phyloP scores from a whole-genome alignment of 371 early-diverging fungal genomes.

The Mucor racemosus region DNA sequence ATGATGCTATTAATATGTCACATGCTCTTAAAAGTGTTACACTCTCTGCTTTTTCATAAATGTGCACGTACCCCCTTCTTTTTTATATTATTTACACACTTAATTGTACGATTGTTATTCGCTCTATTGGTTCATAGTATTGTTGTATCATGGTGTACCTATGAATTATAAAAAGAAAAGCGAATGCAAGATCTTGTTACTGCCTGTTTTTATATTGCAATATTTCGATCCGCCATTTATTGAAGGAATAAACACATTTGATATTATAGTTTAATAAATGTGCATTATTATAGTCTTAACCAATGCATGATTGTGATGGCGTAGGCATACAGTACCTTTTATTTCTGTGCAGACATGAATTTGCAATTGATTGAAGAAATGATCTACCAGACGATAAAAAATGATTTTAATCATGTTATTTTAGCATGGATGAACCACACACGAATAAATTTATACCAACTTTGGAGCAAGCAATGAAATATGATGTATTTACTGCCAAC shows the following conservation, averaged over 20 bases:
- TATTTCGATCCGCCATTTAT: background rate
- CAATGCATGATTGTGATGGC: background rate
- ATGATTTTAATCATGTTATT: too few species aligned
- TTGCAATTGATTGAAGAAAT: background rate
- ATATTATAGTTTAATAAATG: slow-evolving; percentile 2
- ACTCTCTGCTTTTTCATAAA: background rate
- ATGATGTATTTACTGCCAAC: too few species aligned
- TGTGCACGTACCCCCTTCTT: slow-evolving; percentile 4
- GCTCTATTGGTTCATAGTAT: background rate
- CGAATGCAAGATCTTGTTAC: background rate
- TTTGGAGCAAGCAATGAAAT: too few species aligned
- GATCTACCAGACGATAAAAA: background rate
- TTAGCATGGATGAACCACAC: too few species aligned
- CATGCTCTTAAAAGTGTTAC: background rate
- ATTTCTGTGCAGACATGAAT: background rate
- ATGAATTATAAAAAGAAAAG: background rate
- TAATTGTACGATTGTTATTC: background rate
- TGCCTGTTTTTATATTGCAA: background rate
- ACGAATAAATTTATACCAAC: too few species aligned
- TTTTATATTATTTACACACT: background rate
- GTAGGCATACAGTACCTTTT: background rate
- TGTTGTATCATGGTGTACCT: background rate
- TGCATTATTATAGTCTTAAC: background rate
- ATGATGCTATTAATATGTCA: background rate
- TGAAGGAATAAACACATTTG: background rate